phyloP scores from a whole-genome alignment of 2,329 filamentous ascomycete species.

The Colletotrichum noveboracense region DNA sequence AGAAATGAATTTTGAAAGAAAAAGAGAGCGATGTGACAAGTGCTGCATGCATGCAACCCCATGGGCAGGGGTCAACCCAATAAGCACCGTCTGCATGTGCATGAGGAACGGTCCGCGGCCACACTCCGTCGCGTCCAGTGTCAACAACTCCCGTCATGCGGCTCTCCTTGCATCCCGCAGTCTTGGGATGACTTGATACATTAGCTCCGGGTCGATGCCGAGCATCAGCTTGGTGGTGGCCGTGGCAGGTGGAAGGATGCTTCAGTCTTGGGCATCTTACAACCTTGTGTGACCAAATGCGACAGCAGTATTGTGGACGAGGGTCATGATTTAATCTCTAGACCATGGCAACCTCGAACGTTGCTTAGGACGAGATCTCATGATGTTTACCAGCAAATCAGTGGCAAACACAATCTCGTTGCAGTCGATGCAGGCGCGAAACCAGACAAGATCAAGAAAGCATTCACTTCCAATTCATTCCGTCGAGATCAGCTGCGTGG shows the following conservation, averaged over 20 bases:
- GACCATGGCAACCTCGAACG: neutral
- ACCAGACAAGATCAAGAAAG: neutral
- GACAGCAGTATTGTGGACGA: neutral
- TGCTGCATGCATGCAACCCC: conserved; percentile 2
- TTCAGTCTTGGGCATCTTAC: neutral
- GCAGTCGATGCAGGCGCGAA: neutral
- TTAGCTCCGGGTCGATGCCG: neutral
- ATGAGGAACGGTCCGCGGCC: conserved; percentile 17
- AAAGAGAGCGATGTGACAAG: neutral
- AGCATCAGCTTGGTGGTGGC: neutral
- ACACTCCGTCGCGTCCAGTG: conserved; percentile 4
- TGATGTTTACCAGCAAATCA: neutral
- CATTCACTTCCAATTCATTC: neutral
- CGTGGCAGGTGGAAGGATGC: neutral
- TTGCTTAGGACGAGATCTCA: too few relatives aligned
- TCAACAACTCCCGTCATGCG: neutral
- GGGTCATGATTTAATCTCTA: neutral
- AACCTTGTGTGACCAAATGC: neutral
- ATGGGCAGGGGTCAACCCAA: conserved; percentile 2
- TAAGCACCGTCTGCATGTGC: conserved; percentile 17
- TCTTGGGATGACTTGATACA: neutral
- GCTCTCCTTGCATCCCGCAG: neutral
- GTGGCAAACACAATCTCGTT: neutral
- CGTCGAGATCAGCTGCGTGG: neutral
- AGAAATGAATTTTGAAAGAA: neutral